Conservation (phyloP, 495 filamentous ascomycete genomes). For the Pyronema omphalodes region DNA sequence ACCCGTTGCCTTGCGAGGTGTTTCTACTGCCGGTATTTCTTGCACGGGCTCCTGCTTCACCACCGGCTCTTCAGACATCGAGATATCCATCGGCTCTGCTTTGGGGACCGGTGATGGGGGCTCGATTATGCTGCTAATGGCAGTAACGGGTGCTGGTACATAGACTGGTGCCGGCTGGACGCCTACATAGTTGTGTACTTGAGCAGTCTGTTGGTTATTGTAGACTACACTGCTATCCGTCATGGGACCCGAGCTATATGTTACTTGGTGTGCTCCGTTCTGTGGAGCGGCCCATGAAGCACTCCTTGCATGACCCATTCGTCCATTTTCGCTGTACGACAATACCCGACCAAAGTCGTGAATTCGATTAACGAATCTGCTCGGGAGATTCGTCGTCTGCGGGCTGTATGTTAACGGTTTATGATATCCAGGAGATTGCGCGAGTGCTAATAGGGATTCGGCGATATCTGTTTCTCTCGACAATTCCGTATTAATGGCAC, state of each 20-base stretch:
- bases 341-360: not conserved
- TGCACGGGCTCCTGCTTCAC: too few species aligned
- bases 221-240: too few species aligned
- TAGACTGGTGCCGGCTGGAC: too few species aligned
- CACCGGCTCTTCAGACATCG: too few species aligned
- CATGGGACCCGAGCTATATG: too few species aligned
- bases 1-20: not conserved
- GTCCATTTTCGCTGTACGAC: constrained; percentile 1
- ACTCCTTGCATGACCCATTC: not conserved
- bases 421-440: constrained; percentile 4
- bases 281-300: not conserved
- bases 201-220: too few species aligned
- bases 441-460: constrained; percentile 11
- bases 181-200: too few species aligned
- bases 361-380: not conserved
- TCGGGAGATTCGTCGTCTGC: not conserved
- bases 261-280: not conserved
- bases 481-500: not conserved
- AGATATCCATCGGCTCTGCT: too few species aligned
- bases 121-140: too few species aligned
- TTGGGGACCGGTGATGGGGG: too few species aligned
- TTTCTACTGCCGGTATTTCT: too few species aligned
- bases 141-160: too few species aligned
- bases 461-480: constrained; percentile 6
- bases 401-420: not conserved